Evolutionary conservation across 139 green algal species (phyloP), one percentile per base, ranked within the genome.

Genomic region (Nannochloris sp.): DNA sequence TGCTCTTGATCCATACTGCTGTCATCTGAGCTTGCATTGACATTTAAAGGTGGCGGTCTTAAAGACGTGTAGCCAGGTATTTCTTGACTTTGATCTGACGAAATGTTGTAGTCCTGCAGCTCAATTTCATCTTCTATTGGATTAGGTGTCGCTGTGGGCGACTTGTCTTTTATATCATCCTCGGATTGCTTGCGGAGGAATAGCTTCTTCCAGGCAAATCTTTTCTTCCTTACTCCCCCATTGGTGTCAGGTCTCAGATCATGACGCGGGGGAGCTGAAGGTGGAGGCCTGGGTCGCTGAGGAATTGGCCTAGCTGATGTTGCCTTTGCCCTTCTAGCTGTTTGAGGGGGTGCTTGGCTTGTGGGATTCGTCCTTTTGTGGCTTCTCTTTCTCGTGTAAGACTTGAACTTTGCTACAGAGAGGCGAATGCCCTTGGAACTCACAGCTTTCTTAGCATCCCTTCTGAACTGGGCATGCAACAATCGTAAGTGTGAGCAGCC

Each of bases 381-480:
- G 16, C 18, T 12, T 19, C n/a, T 53, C 23, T 21, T 19, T 19
- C 4, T 53, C n/a, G 46, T 21, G n/a, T 25, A 53, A 24, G 46
- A 53, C 5, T 21, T 19, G 18, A 53, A 53, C 46, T 53, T 58
- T 58, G 50, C 50, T 34, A 58, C 23, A 8, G 50, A 58, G n/a
- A n/a, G n/a, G 2, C 19, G 23, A 10, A 37, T 58, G 0, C 15
- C 19, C 12, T 58, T 16, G 23, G 50, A 29, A 15, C 5, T 23
- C 50, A 76, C 24, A 43, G 70, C 70, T 40, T 57, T 49, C 25
- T 40, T 44, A 5, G 64, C 51, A 37, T 76, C 70, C 29, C 60
- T 61, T 21, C 68, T 44, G 48, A 76, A 69, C 36, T 72, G 64
- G 11, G 31, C 25, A 54, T 76, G 70, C 64, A 79, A 59, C 51